Evolutionary conservation across 1,139 yeast species (phyloP).

Genomic region (Geotrichum klebahnii): DNA sequence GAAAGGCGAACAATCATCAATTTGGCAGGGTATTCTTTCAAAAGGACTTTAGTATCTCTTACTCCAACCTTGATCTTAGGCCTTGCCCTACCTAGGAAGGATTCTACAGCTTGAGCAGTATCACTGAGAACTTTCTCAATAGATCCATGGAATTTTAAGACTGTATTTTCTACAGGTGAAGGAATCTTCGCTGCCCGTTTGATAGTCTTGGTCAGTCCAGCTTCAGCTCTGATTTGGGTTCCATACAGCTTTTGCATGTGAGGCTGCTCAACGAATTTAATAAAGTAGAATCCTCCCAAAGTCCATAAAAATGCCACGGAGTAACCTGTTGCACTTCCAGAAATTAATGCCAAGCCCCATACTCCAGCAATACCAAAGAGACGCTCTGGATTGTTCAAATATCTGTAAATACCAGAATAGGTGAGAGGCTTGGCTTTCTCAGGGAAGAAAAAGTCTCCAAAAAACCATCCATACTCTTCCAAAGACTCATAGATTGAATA

Average conservation of each 20-base stretch:
- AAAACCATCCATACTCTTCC: slow-evolving; percentile 87
- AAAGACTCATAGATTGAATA: slow-evolving; percentile 66
- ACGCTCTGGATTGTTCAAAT: slow-evolving; percentile 81
- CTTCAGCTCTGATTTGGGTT: slow-evolving; percentile 45
- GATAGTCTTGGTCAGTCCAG: slow-evolving; percentile 66
- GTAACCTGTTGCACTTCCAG: slow-evolving; percentile 56
- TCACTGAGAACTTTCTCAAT: slow-evolving; percentile 41
- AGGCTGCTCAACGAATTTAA: slow-evolving; percentile 70
- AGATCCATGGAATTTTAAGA: slow-evolving; percentile 34
- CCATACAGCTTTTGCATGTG: slow-evolving; percentile 82
- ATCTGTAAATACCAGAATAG: slow-evolving; percentile 79
- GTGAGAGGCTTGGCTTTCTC: slow-evolving; percentile 51
- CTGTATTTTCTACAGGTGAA: slow-evolving; percentile 28
- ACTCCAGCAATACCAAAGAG: slow-evolving; percentile 77
- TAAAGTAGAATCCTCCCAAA: slow-evolving; percentile 58
- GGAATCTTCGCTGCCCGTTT: slow-evolving; percentile 34
- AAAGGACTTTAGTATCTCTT: slow-evolving; percentile 35
- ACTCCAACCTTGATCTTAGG: slow-evolving; percentile 33
- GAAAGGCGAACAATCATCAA: slow-evolving; percentile 37
- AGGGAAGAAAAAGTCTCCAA: slow-evolving; percentile 79
- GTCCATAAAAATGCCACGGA: slow-evolving; percentile 66
- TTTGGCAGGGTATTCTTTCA: slow-evolving; percentile 40
- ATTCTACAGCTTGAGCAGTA: slow-evolving; percentile 38
- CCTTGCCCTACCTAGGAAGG: slow-evolving; percentile 35
- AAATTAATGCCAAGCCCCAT: slow-evolving; percentile 69